phyloP scores from a whole-genome alignment of 768 basidiomycete genomes.

The Leccinellum albellum region DNA sequence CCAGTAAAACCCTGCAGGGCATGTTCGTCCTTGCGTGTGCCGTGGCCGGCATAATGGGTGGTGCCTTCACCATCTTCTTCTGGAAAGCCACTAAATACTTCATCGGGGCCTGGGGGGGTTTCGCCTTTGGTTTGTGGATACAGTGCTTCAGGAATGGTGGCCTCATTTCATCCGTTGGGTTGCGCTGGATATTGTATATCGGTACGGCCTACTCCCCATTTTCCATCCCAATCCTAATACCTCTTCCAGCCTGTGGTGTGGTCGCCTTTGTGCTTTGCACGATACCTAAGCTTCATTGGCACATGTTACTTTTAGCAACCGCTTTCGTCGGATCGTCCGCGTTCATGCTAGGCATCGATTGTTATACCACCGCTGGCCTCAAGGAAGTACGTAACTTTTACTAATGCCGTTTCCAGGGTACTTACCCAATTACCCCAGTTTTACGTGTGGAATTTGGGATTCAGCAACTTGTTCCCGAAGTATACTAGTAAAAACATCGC shows the following conservation, averaged over 20 bases:
- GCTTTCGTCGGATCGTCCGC: constrained; percentile 88
- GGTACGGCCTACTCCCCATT: constrained; percentile 41
- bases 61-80: constrained; percentile 86
- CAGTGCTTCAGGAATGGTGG: constrained; percentile 84
- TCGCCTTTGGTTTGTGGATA: constrained; percentile 82
- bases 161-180: constrained; percentile 69
- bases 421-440: constrained; percentile 50
- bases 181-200: constrained; percentile 88
- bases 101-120: constrained; percentile 60
- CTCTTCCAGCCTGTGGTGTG: constrained; percentile 56
- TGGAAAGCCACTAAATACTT: constrained; percentile 87
- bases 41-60: constrained; percentile 80
- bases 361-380: constrained; percentile 85
- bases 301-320: constrained; percentile 81
- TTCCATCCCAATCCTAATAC: constrained; percentile 15
- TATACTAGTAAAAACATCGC: constrained; percentile 61
- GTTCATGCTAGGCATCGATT: constrained; percentile 91
- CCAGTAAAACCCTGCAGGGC: constrained; percentile 73
- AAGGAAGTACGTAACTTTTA: constrained; percentile 66
- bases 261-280: constrained; percentile 81
- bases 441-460: constrained; percentile 95
- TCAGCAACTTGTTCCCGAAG: constrained; percentile 73
- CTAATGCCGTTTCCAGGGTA: background rate
- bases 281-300: constrained; percentile 82
- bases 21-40: constrained; percentile 83